Evolutionary conservation across 208 protist genomes (phyloP).

Genomic region (Novymonas esmeraldas): DNA sequence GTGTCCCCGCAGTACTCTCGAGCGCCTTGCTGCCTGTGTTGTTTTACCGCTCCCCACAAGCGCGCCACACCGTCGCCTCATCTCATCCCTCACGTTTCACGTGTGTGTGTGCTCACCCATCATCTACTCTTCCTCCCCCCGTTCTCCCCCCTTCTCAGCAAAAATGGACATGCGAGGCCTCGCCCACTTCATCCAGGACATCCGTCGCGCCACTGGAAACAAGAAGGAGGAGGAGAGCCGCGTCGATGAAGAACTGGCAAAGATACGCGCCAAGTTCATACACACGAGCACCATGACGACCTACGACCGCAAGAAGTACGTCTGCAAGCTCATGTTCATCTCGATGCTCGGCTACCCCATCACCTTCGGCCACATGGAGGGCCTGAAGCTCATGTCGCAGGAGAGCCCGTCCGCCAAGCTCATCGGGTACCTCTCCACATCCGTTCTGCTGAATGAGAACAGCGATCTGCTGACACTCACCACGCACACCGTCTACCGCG

Average conservation of each 20-base stretch:
- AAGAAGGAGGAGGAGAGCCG: constrained; percentile 95
- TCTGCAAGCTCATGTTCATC: constrained; percentile 99
- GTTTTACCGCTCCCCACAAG: not conserved
- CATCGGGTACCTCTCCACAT: constrained; percentile 97
- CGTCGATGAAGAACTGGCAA: constrained; percentile 98
- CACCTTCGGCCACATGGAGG: constrained; percentile 99
- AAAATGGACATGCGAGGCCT: constrained; percentile 97
- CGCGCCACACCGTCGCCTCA: not conserved
- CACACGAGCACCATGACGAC: constrained; percentile 72
- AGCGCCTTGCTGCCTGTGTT: no score
- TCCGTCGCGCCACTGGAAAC: constrained; percentile 90
- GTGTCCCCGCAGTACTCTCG: not conserved
- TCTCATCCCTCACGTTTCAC: no score
- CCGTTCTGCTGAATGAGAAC: constrained; percentile 97
- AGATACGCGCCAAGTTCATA: constrained; percentile 98
- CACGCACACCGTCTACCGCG: constrained; percentile 96
- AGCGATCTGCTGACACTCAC: constrained; percentile 98
- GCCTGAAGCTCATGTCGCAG: constrained; percentile 96
- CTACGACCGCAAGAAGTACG: constrained; percentile 99
- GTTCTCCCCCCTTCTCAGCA: constrained; percentile 2
- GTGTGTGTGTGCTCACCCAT: no score
- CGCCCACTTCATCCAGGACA: constrained; percentile 96
- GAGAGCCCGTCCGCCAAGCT: constrained; percentile 97
- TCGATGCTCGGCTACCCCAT: constrained; percentile 99
- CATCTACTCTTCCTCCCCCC: not conserved